Base-by-base conservation (phyloP, 2,329 filamentous ascomycete genomes). In the Talaromyces sp. region DNA sequence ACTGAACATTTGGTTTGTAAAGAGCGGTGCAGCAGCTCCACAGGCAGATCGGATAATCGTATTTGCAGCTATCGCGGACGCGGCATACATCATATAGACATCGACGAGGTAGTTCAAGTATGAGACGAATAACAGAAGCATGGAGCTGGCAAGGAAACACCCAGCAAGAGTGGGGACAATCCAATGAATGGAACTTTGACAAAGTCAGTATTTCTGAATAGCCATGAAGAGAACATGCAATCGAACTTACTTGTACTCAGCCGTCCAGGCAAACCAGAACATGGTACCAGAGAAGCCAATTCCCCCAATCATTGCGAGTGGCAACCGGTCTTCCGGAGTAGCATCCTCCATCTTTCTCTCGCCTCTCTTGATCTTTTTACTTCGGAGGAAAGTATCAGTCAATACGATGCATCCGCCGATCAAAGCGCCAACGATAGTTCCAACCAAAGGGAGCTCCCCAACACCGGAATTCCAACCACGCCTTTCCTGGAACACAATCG, bases 81-180 rank as follows among this genome's bases (percentile, higher is more conserved):
- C 61, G 17, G 59, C 59, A 49, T 68, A 74, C 67, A 70, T 72
- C 19, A 57, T 70, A 52, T 83, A 83, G 1, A 74, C 70, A 62
- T 83, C 81, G 40, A 81, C 77, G 9, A 84, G 71, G 51, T 83
- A 83, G 59, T 80, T 83, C 32, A 82, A 68, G 57, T 78, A 80
- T 33, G 76, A 70, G 45, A 84, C 78, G 60, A 86, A 83, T 30
- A 79, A 72, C 30, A 79, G 66, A 11, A 77, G 49, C 44, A 80
- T 75, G 3, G 68, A 69, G 3, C 69, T 66, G 0, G 72, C 54
- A 1, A 80, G 66, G 51, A 78, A 75, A 14, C 71, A 70, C 1
- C 77, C 77, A 2, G 75, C 77, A 22, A 80, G 57, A 0, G 71
- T 73, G 0, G 77, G 77, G 1, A 79, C 77, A 27, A 78, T 72